phyloP scores from a whole-genome alignment of 2,329 filamentous ascomycete species.

The Emergomyces orientalis region DNA sequence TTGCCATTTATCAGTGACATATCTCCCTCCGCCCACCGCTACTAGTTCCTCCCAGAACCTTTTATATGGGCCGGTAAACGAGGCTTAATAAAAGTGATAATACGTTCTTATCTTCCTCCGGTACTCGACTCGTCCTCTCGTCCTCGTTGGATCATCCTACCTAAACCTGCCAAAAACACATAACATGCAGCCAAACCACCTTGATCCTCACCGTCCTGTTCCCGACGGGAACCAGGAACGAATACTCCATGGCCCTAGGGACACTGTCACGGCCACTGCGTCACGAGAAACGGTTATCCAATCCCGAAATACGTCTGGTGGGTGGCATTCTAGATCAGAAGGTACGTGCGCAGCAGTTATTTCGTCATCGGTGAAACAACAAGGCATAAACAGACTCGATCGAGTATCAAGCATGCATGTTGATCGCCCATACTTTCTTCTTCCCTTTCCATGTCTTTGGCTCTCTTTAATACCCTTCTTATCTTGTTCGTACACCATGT shows the following conservation, averaged over 20 bases:
- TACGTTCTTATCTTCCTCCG: not conserved
- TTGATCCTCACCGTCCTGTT: constrained; percentile 31
- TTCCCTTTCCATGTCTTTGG: not conserved
- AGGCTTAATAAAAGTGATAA: not conserved
- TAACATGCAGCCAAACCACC: constrained; percentile 34
- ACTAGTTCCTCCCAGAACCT: not conserved
- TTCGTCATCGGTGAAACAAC: not conserved
- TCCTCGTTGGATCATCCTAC: not conserved
- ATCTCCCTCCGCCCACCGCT: not conserved
- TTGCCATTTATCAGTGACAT: not conserved
- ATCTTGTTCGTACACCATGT: constrained; percentile 23
- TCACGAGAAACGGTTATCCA: constrained; percentile 25
- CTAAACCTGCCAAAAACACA: not conserved
- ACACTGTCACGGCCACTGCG: constrained; percentile 22
- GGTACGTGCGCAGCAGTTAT: constrained; percentile 25
- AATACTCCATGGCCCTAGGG: constrained; percentile 28
- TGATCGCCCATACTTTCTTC: not conserved
- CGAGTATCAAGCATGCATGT: constrained; percentile 8
- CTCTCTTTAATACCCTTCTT: not conserved
- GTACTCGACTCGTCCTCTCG: not conserved
- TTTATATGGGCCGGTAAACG: not conserved
- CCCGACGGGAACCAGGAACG: constrained; percentile 21
- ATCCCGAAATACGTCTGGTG: constrained; percentile 29
- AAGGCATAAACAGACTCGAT: not conserved
- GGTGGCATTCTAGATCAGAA: constrained; percentile 34